Base-by-base conservation (phyloP, 768 basidiomycete genomes). In the Symmetrospora coprosmae region DNA sequence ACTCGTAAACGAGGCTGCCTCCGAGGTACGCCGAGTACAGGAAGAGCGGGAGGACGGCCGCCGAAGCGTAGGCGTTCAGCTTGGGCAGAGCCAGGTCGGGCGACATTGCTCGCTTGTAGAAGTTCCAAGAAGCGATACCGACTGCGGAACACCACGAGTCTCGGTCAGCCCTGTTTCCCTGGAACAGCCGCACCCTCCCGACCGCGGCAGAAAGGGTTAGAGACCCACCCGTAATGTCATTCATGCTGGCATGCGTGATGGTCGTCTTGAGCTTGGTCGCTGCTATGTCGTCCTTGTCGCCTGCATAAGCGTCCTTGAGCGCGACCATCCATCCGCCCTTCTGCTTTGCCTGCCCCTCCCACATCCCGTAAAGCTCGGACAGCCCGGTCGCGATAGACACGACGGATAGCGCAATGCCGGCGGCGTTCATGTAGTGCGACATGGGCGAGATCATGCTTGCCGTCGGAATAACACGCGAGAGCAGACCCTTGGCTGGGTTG, bases 361-460 rank as follows among this genome's bases (percentile, higher is more conserved):
- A 67, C 60, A 73, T 65, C 46, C 69, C 71, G 63, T 71, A 71
- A 23, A 69, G 68, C 61, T 73, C 73, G 1, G 63, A 63, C 7
- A 70, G 17, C 25, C 73, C 73, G 0, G 72, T 71, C 23, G 68
- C 60, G 41, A 73, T 61, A 1, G 71, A 65, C 2, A 72, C 71
- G 2, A 70, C 35, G 17, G 72, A 62, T 9, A 65, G 59, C 23
- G 71, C 21, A 19, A 72, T 56, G 2, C 71, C 72, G 2, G 69
- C 70, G 1, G 66, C 70, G 34, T 69, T 69, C 1, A 70, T 59
- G 60, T 71, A 72, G 51, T 72, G 68, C 1, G 68, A 67, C 23
- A 73, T 31, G 14, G 66, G 55, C 34, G 68, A 64, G 40, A 72
- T 27, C 14, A 65, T 63, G 1, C 65, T 61, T 30, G 62, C 58